Conservation (phyloP, 2,329 filamentous ascomycete genomes). For the Aspergillus ochraceoroseus region DNA sequence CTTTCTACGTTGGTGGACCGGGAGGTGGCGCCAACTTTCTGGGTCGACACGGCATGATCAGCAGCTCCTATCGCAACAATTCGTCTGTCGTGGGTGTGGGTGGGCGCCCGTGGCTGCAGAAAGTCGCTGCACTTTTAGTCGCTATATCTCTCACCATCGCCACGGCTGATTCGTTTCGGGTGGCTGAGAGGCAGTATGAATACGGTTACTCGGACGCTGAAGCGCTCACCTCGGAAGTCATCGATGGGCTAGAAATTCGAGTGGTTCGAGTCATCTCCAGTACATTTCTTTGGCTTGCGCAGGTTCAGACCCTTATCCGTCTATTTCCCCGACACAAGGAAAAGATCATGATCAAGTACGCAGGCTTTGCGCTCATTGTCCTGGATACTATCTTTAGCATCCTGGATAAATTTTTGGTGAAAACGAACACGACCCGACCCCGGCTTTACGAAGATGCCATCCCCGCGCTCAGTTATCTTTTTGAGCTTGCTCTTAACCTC, state of each 20-base stretch:
- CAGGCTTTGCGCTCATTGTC: conserved; percentile 86
- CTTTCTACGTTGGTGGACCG: conserved; percentile 76
- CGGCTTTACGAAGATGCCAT: conserved; percentile 81
- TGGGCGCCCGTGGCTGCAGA: conserved; percentile 89
- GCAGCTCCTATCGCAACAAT: conserved; percentile 62
- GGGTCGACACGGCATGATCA: conserved; percentile 77
- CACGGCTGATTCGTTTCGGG: conserved; percentile 81
- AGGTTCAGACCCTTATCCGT: conserved; percentile 92
- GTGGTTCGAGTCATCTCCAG: conserved; percentile 90
- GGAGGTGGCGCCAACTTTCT: conserved; percentile 65
- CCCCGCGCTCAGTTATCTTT: conserved; percentile 84
- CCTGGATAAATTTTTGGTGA: conserved; percentile 74
- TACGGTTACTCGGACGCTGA: conserved; percentile 74
- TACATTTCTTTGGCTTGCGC: conserved; percentile 93
- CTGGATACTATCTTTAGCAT: conserved; percentile 87
- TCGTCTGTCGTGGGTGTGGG: conserved; percentile 76
- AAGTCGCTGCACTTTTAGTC: conserved; percentile 59
- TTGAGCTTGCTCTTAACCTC: conserved; percentile 78
- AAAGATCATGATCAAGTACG: conserved; percentile 98
- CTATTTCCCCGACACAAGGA: conserved; percentile 94
- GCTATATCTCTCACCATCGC: conserved; percentile 87
- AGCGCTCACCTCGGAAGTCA: conserved; percentile 69
- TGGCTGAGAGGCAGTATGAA: conserved; percentile 75
- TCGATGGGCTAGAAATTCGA: conserved; percentile 79
- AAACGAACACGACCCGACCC: conserved; percentile 51